phyloP scores from a whole-genome alignment of 2,329 filamentous ascomycete genomes.

The Neobulgaria alba region DNA sequence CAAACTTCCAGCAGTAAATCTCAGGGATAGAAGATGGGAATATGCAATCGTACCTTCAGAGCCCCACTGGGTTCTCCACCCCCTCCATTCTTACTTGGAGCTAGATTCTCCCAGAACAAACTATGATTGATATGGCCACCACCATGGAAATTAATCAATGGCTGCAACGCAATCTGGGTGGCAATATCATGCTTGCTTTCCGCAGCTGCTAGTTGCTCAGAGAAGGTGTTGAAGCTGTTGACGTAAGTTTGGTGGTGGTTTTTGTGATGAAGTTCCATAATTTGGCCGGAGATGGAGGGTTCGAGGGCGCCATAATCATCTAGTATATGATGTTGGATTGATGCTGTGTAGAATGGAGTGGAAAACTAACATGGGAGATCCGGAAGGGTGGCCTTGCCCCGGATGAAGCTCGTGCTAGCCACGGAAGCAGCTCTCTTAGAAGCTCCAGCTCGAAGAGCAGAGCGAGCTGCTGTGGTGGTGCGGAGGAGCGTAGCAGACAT shows the following conservation, averaged over 20 bases:
- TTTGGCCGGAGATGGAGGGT: conserved; percentile 71
- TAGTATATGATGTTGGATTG: conserved; percentile 32
- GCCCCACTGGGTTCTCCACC: conserved; percentile 46
- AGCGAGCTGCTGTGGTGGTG: conserved; percentile 56
- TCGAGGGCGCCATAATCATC: conserved; percentile 97
- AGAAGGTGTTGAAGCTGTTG: conserved; percentile 74
- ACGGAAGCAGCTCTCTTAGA: conserved; percentile 55
- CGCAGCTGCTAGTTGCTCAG: conserved; percentile 59
- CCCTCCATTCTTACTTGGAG: conserved; percentile 57
- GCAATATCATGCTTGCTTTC: conserved; percentile 43
- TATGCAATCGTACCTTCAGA: conserved; percentile 30
- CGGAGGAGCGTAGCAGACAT: conserved; percentile 77
- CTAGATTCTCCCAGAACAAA: conserved; percentile 63
- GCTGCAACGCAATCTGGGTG: conserved; percentile 44
- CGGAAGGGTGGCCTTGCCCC: conserved; percentile 86
- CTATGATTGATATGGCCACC: conserved; percentile 60
- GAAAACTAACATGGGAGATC: conserved; percentile 63
- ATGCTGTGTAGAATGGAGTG: background rate
- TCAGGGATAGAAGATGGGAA: background rate
- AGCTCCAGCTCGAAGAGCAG: conserved; percentile 60
- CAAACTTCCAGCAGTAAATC: too few relatives aligned
- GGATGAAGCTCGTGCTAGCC: conserved; percentile 67
- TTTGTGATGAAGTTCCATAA: conserved; percentile 94
- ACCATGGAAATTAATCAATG: conserved; percentile 58
- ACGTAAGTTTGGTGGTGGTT: conserved; percentile 95